These are phyloP conservation scores for Gyrodon lividus DNA, from an alignment of 768 basidiomycete genomes.

Conservation along the genomic window DNA sequence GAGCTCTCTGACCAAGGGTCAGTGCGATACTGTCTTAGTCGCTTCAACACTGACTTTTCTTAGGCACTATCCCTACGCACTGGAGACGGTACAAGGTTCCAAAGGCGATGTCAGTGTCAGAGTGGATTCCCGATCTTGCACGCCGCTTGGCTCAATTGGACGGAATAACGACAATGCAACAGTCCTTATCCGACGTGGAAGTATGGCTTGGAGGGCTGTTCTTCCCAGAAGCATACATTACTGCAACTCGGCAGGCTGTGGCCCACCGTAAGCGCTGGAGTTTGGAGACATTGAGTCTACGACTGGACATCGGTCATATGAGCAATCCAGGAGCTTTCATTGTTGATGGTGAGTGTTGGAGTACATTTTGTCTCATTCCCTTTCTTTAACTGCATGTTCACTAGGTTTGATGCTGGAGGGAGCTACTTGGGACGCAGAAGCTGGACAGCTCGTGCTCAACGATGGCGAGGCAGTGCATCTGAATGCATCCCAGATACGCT, in stretches of 20 bases:
- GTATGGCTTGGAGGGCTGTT: slow-evolving; percentile 95
- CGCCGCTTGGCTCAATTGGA: slow-evolving; percentile 84
- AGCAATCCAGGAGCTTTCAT: slow-evolving; percentile 80
- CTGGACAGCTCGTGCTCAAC: slow-evolving; percentile 73
- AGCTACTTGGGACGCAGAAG: slow-evolving; percentile 60
- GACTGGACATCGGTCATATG: slow-evolving; percentile 79
- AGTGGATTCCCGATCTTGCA: slow-evolving; percentile 82
- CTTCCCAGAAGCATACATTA: slow-evolving; percentile 95
- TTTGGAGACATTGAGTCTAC: slow-evolving; percentile 79
- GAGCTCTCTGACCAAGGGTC: slow-evolving; percentile 88
- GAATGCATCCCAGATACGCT: slow-evolving; percentile 80
- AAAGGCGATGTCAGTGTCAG: slow-evolving; percentile 75
- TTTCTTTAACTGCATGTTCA: slow-evolving; percentile 8
- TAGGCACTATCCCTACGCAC: slow-evolving; percentile 84
- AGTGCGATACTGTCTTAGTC: slow-evolving; percentile 7
- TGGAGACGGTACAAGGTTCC: slow-evolving; percentile 91
- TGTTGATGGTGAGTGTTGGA: slow-evolving; percentile 71
- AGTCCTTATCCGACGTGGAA: slow-evolving; percentile 65
- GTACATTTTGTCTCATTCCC: neutral
- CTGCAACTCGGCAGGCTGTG: slow-evolving; percentile 93
- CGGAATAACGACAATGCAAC: slow-evolving; percentile 49
- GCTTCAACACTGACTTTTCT: slow-evolving; percentile 9
- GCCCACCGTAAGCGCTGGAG: slow-evolving; percentile 93
- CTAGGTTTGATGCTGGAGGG: slow-evolving; percentile 86
- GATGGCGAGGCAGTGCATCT: slow-evolving; percentile 80